phyloP scores from a whole-genome alignment of 345 rosid genomes.

The Hibiscus mutabilis region DNA sequence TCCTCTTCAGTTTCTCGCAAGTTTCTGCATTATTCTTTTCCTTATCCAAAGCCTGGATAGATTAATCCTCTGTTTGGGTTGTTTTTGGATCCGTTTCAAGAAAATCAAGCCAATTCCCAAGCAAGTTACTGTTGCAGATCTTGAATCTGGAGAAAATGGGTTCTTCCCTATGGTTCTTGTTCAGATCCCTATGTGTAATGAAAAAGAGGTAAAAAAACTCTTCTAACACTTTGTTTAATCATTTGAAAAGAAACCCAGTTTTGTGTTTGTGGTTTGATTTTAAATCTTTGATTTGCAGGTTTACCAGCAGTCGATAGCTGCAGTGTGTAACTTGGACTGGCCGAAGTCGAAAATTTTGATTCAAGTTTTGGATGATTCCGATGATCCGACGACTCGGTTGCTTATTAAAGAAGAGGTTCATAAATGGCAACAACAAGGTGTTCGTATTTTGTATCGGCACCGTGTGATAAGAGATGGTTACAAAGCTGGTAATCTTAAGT shows the following conservation, averaged over 20 bases:
- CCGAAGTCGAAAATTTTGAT: constrained; percentile 69
- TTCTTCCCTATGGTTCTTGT: constrained; percentile 86
- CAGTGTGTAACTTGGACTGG: constrained; percentile 90
- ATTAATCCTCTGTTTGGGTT: constrained; percentile 75
- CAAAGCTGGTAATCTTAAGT: constrained; percentile 89
- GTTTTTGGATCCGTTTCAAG: constrained; percentile 83
- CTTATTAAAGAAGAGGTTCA: constrained; percentile 79
- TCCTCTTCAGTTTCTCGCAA: constrained; percentile 78
- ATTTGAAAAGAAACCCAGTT: not conserved
- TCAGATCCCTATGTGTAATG: constrained; percentile 98
- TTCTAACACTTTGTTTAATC: too few relatives aligned
- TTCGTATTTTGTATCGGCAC: constrained; percentile 71
- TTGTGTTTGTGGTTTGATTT: not conserved
- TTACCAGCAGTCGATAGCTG: constrained; percentile 90
- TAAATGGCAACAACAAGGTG: constrained; percentile 86
- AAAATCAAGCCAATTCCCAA: constrained; percentile 66
- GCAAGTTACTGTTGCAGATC: constrained; percentile 37
- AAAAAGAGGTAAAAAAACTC: constrained; percentile 93
- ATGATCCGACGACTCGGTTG: constrained; percentile 59
- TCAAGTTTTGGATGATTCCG: constrained; percentile 88
- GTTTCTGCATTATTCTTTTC: constrained; percentile 75
- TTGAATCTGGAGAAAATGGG: constrained; percentile 67
- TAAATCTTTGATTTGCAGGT: constrained; percentile 38
- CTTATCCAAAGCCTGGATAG: constrained; percentile 83
- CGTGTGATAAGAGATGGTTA: constrained; percentile 81